Percentiles rank a stretch among this genome's conserved stretches.
phyloP scores from a whole-genome alignment of 768 basidiomycete species.

The Xerocomellus chrysenteron region DNA sequence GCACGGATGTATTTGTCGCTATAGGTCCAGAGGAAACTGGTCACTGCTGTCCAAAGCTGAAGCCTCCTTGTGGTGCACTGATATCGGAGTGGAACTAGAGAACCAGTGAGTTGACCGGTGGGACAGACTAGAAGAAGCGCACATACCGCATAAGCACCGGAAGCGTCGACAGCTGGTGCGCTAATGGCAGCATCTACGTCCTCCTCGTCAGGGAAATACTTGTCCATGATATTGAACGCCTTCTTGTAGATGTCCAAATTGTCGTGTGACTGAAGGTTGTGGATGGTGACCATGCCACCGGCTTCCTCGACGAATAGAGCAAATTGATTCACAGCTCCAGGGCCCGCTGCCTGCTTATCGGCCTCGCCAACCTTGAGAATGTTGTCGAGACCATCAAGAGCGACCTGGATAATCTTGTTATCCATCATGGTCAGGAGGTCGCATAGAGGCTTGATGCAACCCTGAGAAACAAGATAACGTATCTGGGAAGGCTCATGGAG shows the following conservation, averaged over 20 bases:
- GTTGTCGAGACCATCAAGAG: constrained; percentile 97
- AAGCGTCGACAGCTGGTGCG: constrained; percentile 71
- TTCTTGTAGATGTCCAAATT: constrained; percentile 99
- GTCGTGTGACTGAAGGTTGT: constrained; percentile 99
- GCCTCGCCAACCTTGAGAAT: constrained; percentile 96
- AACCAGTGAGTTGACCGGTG: constrained; percentile 4
- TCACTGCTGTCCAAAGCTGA: constrained; percentile 82
- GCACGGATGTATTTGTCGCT: constrained; percentile 1
- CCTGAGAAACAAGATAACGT: constrained; percentile 95
- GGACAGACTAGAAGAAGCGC: background rate
- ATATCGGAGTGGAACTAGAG: constrained; percentile 80
- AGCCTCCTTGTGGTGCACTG: constrained; percentile 90
- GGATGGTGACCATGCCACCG: constrained; percentile 97
- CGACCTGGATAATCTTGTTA: constrained; percentile 99
- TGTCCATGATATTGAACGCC: constrained; percentile 97
- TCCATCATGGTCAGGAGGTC: constrained; percentile 98
- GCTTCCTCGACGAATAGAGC: constrained; percentile 96
- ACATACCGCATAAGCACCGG: constrained; percentile 74
- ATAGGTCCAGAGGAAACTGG: constrained; percentile 3
- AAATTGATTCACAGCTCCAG: constrained; percentile 87
- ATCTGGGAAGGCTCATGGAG: constrained; percentile 96
- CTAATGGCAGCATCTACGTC: constrained; percentile 82
- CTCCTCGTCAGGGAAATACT: constrained; percentile 98
- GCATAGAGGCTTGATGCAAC: constrained; percentile 98
- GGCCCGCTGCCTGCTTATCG: constrained; percentile 81